Percentiles rank a stretch among this genome's conserved stretches.
Conservation (phyloP, 2,329 filamentous ascomycete genomes). For the Aspergillus transmontanensis region DNA sequence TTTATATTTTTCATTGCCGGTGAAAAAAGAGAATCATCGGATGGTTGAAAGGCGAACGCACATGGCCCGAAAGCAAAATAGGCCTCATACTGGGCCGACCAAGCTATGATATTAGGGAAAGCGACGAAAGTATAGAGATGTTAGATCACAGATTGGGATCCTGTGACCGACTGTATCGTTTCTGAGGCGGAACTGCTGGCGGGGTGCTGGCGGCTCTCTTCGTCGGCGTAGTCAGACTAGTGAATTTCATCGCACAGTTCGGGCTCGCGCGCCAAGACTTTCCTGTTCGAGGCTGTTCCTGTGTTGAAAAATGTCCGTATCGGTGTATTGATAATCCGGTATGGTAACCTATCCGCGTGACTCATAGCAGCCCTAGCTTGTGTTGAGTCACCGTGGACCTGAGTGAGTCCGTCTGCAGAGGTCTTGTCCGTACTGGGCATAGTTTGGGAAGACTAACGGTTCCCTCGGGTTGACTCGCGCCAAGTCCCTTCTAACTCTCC, state of each 20-base stretch:
- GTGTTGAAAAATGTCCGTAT: conserved; percentile 24
- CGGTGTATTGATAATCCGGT: conserved; percentile 30
- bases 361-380: conserved; percentile 23
- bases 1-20: not conserved
- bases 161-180: conserved; percentile 26
- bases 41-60: conserved; percentile 43
- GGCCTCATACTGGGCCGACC: conserved; percentile 77
- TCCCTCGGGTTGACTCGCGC: not conserved
- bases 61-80: conserved; percentile 92
- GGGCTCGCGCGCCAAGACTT: conserved; percentile 38
- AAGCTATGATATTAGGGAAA: conserved; percentile 24
- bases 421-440: not conserved
- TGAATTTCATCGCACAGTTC: conserved; percentile 48
- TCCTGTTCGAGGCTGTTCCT: conserved; percentile 21
- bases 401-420: not conserved
- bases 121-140: conserved; percentile 10
- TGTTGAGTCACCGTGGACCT: not conserved
- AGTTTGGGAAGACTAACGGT: not conserved
- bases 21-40: conserved; percentile 10
- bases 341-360: conserved; percentile 28
- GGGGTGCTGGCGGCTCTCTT: conserved; percentile 28
- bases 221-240: conserved; percentile 31
- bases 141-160: conserved; percentile 20
- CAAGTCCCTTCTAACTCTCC: not conserved
- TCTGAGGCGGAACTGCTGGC: conserved; percentile 30